Evolutionary conservation across 805 yeast species (phyloP), one percentile per base, ranked within the genome.

Genomic region (Yarrowia keelungensis): DNA sequence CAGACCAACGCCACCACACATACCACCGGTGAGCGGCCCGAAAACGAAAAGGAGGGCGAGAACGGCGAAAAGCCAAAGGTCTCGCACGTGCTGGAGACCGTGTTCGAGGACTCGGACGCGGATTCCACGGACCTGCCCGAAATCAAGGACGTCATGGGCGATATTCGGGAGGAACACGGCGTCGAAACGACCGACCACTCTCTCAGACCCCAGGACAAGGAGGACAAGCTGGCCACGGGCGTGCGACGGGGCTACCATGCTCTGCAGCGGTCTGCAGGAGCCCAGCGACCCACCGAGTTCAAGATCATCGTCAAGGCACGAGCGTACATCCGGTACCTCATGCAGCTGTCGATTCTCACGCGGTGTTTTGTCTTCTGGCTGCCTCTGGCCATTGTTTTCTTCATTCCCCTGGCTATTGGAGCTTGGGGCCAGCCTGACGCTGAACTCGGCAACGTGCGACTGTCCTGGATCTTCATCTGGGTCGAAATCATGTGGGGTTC

Each of bases 381-480:
- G 14, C 81, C 81, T 9, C 70, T 79, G 16, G 82, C 81, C 5
- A 41, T 74, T 10, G 71, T 79, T 11, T 64, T 79, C 66, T 79
- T 79, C 53, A 71, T 79, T 38, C 82, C 82, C 0, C 74, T 79
- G 19, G 80, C 80, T 0, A 72, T 74, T 15, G 81, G 81, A 38
- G 81, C 80, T 5, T 79, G 79, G 76, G 77, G 72, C 26, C 70
- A 72, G 50, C 73, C 69, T 11, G 69, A 70, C n/a, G 75, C 79
- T 47, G 8, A 53, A 22, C 73, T 79, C 1, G 82, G 81, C 32
- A 70, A 74, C 38, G 75, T 77, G 10, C 73, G 78, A 3, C 73
- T 79, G 26, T 71, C 76, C 75, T 79, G 81, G 81, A 69, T 79
- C 36, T 79, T 79, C 69, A 77, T 79, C 50, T 79, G 82, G 82